A percentile compares a stretch with the other conserved stretches of the same genome.
These are phyloP conservation scores for Syncephalastrum monosporum DNA, from an alignment of 371 early-diverging fungal species.

Conservation along the genomic window DNA sequence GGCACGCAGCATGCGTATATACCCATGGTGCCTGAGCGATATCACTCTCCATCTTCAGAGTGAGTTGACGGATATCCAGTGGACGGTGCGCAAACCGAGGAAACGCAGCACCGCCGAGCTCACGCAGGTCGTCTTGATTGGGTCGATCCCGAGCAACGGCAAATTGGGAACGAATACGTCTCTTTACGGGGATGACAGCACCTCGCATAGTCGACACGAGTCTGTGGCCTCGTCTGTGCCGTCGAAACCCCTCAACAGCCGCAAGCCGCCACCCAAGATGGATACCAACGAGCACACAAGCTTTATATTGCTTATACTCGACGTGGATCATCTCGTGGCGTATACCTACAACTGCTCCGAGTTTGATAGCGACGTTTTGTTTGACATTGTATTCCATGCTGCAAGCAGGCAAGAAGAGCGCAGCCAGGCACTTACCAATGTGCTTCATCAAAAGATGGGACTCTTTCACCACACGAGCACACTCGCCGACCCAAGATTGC, in stretches of 20 bases:
- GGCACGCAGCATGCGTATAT: too few relatives aligned
- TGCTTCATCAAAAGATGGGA: constrained; percentile 71
- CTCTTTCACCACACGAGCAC: constrained; percentile 58
- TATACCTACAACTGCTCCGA: constrained; percentile 75
- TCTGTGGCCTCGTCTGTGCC: constrained; percentile 30
- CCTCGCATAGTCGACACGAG: constrained; percentile 38
- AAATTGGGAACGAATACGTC: constrained; percentile 4
- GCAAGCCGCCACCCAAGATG: constrained; percentile 30
- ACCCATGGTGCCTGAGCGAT: too few relatives aligned
- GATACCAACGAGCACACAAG: constrained; percentile 19
- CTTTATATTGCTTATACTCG: constrained; percentile 58
- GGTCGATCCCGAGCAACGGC: not conserved
- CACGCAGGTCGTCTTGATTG: too few relatives aligned
- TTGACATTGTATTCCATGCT: constrained; percentile 10
- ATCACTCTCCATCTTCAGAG: too few relatives aligned
- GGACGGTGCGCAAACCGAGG: too few relatives aligned
- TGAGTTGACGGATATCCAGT: too few relatives aligned
- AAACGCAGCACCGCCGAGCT: too few relatives aligned
- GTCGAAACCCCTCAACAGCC: constrained; percentile 15
- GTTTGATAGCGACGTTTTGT: too few relatives aligned
- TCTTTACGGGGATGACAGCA: constrained; percentile 23
- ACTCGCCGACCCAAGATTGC: constrained; percentile 15
- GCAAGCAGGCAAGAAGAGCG: constrained; percentile 39
- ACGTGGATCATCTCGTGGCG: constrained; percentile 46
- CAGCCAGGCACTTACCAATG: constrained; percentile 51